Evolutionary conservation across 1,284 basidiomycete species (phyloP), one percentile per base, ranked within the genome.

Genomic region (Irpex sp.): DNA sequence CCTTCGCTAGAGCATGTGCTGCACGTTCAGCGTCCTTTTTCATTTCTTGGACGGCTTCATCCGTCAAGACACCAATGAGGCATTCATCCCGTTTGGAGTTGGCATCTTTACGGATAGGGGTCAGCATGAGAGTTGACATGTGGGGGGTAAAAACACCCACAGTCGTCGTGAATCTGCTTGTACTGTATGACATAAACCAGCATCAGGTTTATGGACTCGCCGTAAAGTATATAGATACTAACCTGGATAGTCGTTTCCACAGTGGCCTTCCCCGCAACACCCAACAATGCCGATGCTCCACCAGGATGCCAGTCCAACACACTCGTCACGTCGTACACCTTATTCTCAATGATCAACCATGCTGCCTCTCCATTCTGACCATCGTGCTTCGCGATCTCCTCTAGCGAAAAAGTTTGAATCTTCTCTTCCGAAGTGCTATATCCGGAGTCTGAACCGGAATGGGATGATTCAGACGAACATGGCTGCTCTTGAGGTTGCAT

Each of bases 291-390:
- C n/a, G 63, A 59, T 1, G 67, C 63, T 4, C 70, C 70, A 68
- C 70, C 70, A 9, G 70, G 70, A 44, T 71, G 70, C 67, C 68
- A 69, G 2, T 61, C 59, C 8, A 71, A 59, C 2, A 69, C 65
- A 6, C 66, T 65, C 4, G 68, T 70, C 1, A 71, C 67, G 55
- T 71, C 70, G 56, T 71, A 71, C 13, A 71, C 69, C 59, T 70
- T 68, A 54, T 69, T 66, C 56, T 71, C 69, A n/a, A 71, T 51
- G 36, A 71, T 70, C 17, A 71, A 59, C 70, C 70, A 71, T 5
- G 68, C 67, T 40, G 69, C 70, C n/a, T 71, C 66, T 68, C 70
- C 44, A 4, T 2, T 15, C 13, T 15, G 48, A 2, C 3, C 34
- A 58, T 70, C 56, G 17, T 71, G 70, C 57, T 69, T 69, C 19